Evolutionary conservation across 345 rosid species (phyloP), one percentile per base, ranked within the genome.

Genomic region (Acer campestre): DNA sequence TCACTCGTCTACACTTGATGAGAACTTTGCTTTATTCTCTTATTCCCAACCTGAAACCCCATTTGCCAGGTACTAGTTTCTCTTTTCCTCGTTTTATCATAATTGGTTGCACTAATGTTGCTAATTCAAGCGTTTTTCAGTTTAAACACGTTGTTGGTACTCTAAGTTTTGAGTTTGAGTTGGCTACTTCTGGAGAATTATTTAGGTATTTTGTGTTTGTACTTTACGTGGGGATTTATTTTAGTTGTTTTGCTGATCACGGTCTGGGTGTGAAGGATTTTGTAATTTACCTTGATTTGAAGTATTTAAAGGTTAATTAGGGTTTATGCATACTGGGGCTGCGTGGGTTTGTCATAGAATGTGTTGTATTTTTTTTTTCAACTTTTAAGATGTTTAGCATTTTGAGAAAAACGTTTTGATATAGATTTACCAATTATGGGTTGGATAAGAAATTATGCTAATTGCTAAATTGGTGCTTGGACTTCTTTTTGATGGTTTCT

Each of bases 1-100:
- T 92, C 75, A 91, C 89, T 74, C 98, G 98, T 77, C 91, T 95
- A 64, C 93, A 92, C 79, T 71, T 84, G 86, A 87, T 92, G 93
- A 86, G 94, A 77, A 86, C 95, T 69, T 84, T 93, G 61, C 90
- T 95, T 68, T 84, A 89, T 80, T 95, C 98, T 42, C 92, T 95
- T 65, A 89, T 89, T 65, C 91, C 96, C 76, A 76, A 80, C 49
- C 86, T 95, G 98, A 95, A 94, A 82, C 85, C 95, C 48, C 84
- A 88, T 75, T 83, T 92, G 42, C 94, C 92, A 9, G 90, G 99
- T 93, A 80, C 67, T 55, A 68, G n/a, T 23, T 63, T 68, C 49
- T 44, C 20, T 42, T 22, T 27, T 23, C 5, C 67, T 59, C 4
- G 59, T 10, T 61, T 4, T n/a, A 23, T 18, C 14, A 22, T 11